These are phyloP conservation scores for Coccomyxa sp. DNA, from an alignment of 139 green algal genomes.

Conservation along the genomic window DNA sequence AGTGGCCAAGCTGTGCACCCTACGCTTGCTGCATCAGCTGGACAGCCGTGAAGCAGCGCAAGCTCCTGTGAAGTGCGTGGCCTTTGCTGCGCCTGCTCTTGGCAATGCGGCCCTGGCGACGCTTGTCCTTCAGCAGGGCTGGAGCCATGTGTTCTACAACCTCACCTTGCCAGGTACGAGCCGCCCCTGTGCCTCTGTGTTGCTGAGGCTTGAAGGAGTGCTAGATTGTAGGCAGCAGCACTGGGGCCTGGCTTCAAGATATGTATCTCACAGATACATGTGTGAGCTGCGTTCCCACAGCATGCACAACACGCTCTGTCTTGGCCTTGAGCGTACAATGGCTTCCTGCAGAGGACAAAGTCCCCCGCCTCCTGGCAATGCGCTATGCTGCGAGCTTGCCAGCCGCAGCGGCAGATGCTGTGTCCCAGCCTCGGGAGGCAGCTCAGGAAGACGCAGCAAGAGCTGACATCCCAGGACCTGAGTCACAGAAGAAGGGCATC, in stretches of 20 bases:
- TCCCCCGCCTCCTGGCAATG: neutral
- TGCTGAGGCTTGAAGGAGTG: neutral
- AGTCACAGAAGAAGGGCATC: too few species aligned
- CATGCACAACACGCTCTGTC: neutral
- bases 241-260: neutral
- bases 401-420: neutral
- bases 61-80: conserved; percentile 37
- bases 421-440: too few species aligned
- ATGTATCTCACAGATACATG: neutral
- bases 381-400: neutral
- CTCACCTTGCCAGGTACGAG: conserved; percentile 57
- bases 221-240: neutral
- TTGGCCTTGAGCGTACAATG: neutral
- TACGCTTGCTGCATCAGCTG: conserved; percentile 56
- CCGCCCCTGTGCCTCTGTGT: neutral
- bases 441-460: too few species aligned
- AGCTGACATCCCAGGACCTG: too few species aligned
- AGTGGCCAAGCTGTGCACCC: conserved; percentile 63
- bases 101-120: conserved; percentile 64
- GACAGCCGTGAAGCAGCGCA: neutral
- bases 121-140: conserved; percentile 48
- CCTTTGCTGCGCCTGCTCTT: conserved; percentile 68
- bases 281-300: neutral
- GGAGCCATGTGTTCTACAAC: conserved; percentile 47
- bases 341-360: neutral